phyloP scores from a whole-genome alignment of 306 rosid species.

The Pyrus pyrifolia region DNA sequence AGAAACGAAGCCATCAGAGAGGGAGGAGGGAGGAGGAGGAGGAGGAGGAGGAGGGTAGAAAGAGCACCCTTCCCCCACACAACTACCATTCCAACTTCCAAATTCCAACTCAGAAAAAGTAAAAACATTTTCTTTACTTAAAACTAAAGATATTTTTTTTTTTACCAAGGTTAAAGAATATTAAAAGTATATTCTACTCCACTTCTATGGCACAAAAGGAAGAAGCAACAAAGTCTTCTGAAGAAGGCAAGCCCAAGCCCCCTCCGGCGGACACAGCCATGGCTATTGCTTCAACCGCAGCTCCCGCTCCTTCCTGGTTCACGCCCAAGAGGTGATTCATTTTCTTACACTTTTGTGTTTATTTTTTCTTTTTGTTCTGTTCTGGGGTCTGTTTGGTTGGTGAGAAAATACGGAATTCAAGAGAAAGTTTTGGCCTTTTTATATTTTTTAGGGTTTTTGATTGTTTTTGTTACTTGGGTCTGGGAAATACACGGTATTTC shows the following conservation, averaged over 20 bases:
- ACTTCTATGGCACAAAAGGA: constrained; percentile 6
- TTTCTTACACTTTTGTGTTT: neutral
- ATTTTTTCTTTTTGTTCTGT: neutral
- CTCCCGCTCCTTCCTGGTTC: constrained; percentile 63
- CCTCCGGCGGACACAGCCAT: constrained; percentile 17
- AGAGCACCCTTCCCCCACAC: neutral
- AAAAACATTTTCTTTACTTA: neutral
- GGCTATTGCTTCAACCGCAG: constrained; percentile 26
- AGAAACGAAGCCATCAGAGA: neutral
- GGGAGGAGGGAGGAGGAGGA: too few relatives aligned
- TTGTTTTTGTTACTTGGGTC: constrained; percentile 1
- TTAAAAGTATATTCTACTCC: neutral
- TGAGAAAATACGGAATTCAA: neutral
- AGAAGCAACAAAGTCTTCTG: constrained; percentile 10
- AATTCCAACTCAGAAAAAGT: neutral
- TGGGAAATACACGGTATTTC: neutral
- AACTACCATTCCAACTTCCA: neutral
- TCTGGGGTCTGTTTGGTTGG: constrained; percentile 14
- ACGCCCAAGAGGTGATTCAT: constrained; percentile 60
- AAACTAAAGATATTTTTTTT: neutral
- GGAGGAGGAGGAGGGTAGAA: too few relatives aligned
- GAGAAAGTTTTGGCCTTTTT: neutral
- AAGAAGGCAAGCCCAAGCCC: constrained; percentile 5
- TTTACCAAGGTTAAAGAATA: neutral
- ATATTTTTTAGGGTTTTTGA: constrained; percentile 1